Evolutionary conservation across 2,329 filamentous ascomycete species (phyloP), one percentile per base, ranked within the genome.

Genomic region (Curvularia lunata): DNA sequence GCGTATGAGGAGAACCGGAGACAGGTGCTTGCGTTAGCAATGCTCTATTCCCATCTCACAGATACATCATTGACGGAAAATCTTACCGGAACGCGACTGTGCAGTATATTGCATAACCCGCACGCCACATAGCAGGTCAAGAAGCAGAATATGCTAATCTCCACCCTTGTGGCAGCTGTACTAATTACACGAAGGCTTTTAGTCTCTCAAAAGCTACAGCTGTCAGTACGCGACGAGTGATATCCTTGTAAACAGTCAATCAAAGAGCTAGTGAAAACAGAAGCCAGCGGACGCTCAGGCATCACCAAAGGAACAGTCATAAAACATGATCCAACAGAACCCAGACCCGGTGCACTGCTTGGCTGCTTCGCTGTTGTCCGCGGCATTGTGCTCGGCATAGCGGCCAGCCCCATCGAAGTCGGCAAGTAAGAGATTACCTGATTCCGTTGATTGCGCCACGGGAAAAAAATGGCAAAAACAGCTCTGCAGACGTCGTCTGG

Each of bases 51-150:
- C 19, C 8, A 28, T n/a, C 37, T 30, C 28, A 30, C 34, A 9
- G 53, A 52, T 12, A 13, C 40, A 0, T n/a, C 21, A 19, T 19
- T 40, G 18, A 19, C 30, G 13, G 28, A 30, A 3, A 23, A 28
- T 6, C 42, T 59, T 4, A 47, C 61, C 9, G 52, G 65, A n/a
- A 21, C 61, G 16, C 55, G 51, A 40, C 41, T 54, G 18, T 76
- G 74, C 53, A 64, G 58, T 19, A 48, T 76, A 1, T 47, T 72
- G 2, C 65, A 54, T 0, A 54, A 71, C 12, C 62, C 68, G 5
- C 66, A 61, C 1, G 74, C 73, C 16, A 62, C 69, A 2, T 76
- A 71, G 72, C 56, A 65, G 2, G 54, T 73, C 1, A 70, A 69
- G 43, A 59, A 54, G 23, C 71, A 69, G 13, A 59, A 67, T 12